A percentile compares a stretch with the other conserved stretches of the same genome.
Evolutionary conservation across 2,329 filamentous ascomycete species (phyloP).

Genomic region (Aspergillus brasiliensis): DNA sequence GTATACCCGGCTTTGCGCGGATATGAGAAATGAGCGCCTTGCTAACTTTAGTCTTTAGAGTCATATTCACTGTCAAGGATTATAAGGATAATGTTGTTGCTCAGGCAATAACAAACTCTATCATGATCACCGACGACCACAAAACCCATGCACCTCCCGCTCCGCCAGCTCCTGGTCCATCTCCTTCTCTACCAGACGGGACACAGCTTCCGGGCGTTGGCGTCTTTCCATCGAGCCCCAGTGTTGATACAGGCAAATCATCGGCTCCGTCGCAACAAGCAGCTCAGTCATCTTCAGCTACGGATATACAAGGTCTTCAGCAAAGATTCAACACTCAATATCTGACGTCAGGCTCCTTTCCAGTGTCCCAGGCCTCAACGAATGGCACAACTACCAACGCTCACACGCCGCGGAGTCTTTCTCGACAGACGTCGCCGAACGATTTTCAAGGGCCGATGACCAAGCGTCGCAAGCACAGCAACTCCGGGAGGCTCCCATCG

Average conservation of each 20-base stretch:
- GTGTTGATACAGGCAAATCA: conserved; percentile 33
- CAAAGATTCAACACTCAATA: conserved; percentile 53
- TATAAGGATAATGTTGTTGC: conserved; percentile 73
- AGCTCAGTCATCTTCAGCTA: conserved; percentile 61
- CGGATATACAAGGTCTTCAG: conserved; percentile 64
- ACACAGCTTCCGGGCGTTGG: conserved; percentile 47
- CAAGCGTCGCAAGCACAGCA: conserved; percentile 82
- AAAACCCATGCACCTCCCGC: conserved; percentile 70
- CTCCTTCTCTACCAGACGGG: conserved; percentile 39
- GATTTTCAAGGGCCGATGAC: conserved; percentile 65
- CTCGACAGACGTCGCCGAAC: conserved; percentile 72
- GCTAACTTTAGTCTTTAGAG: conserved; percentile 45
- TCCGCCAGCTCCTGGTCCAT: conserved; percentile 36
- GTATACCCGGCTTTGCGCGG: conserved; percentile 22
- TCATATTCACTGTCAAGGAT: conserved; percentile 95
- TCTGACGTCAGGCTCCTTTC: conserved; percentile 43
- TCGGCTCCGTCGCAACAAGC: conserved; percentile 41
- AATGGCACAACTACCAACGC: conserved; percentile 43
- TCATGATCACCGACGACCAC: conserved; percentile 98
- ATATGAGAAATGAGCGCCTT: not conserved
- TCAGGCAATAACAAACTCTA: conserved; percentile 81
- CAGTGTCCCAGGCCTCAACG: conserved; percentile 40
- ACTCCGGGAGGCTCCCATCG: conserved; percentile 68
- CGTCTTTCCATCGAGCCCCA: conserved; percentile 43
- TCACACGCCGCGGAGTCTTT: conserved; percentile 64